Conservation (phyloP, 331 rosid species). For the Malus hybrid region DNA sequence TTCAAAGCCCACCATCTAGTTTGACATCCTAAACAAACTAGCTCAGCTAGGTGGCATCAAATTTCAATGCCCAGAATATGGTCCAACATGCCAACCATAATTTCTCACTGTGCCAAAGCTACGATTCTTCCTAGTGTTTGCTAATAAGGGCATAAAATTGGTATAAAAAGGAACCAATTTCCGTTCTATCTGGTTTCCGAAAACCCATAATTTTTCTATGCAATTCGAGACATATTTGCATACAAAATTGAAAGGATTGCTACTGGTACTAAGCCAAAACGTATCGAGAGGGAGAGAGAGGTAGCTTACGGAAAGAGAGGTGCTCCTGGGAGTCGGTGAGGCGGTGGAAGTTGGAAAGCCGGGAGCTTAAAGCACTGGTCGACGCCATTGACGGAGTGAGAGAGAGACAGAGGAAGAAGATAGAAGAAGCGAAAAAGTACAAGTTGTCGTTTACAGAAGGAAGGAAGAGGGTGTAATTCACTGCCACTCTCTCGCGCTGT, state of each 20-base stretch:
- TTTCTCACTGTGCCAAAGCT: not conserved
- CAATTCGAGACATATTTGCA: not conserved
- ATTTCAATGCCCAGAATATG: not conserved
- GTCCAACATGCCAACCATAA: not conserved
- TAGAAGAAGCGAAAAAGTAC: too few species aligned
- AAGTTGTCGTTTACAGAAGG: too few species aligned
- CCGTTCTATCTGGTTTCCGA: not conserved
- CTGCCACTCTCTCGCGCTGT: not conserved
- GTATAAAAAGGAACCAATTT: not conserved
- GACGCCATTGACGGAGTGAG: conserved; percentile 12
- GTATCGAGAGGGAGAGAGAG: not conserved
- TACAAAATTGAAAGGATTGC: not conserved
- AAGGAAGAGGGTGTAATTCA: not conserved
- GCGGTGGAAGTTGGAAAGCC: conserved; percentile 5
- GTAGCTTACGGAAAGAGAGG: conserved; percentile 19
- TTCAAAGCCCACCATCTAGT: too few species aligned
- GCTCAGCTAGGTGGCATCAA: not conserved
- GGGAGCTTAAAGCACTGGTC: conserved; percentile 20
- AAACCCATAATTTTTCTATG: not conserved
- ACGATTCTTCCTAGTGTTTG: not conserved
- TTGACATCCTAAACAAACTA: not conserved
- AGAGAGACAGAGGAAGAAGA: not conserved
- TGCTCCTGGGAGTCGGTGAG: not conserved
- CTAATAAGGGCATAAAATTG: not conserved
- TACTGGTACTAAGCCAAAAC: not conserved